Evolutionary conservation across 2,329 filamentous ascomycete species (phyloP).

Genomic region (Xylariales sp.): DNA sequence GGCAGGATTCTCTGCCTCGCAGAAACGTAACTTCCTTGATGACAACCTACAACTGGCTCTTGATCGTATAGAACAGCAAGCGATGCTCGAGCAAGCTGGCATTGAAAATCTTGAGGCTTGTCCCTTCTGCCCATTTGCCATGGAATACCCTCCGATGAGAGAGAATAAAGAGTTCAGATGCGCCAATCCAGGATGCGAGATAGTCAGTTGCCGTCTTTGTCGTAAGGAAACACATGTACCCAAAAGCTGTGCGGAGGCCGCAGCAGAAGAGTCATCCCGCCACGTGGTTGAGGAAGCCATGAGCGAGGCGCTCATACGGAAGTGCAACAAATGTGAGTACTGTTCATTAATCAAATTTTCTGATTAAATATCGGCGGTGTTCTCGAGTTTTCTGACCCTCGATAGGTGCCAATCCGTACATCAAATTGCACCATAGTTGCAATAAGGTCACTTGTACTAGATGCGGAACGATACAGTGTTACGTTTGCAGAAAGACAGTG

Average conservation of each 20-base stretch:
- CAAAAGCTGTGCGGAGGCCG: slow-evolving; percentile 63
- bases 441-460: slow-evolving; percentile 76
- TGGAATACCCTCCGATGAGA: slow-evolving; percentile 64
- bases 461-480: slow-evolving; percentile 57
- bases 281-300: slow-evolving; percentile 79
- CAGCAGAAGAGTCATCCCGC: slow-evolving; percentile 54
- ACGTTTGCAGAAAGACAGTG: slow-evolving; percentile 65
- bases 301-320: slow-evolving; percentile 72
- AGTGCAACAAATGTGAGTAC: slow-evolving; percentile 61
- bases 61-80: slow-evolving; percentile 67
- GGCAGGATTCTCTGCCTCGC: slow-evolving; percentile 51
- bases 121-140: slow-evolving; percentile 79
- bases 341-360: no score
- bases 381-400: no score
- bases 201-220: slow-evolving; percentile 65
- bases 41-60: slow-evolving; percentile 56
- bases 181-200: slow-evolving; percentile 58
- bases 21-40: slow-evolving; percentile 55
- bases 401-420: slow-evolving; percentile 63
- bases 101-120: slow-evolving; percentile 72
- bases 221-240: slow-evolving; percentile 66
- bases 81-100: slow-evolving; percentile 62
- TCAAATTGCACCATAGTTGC: slow-evolving; percentile 75
- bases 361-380: no score
- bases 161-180: slow-evolving; percentile 72